These are phyloP conservation scores for Nitzschia palea DNA, from an alignment of 108 stramenopile genomes.

Conservation along the genomic window DNA sequence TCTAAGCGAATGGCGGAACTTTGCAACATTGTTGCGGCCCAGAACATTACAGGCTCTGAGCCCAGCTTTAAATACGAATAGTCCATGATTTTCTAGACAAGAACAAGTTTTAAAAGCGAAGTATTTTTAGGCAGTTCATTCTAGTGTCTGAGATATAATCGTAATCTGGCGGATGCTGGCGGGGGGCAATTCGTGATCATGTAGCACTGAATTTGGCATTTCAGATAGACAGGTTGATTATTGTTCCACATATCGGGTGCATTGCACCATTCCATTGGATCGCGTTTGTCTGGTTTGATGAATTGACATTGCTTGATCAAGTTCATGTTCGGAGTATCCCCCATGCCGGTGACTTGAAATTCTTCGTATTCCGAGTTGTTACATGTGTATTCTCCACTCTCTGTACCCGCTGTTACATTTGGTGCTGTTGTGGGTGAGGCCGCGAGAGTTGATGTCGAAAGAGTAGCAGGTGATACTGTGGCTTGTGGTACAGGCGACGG, in stretches of 20 bases:
- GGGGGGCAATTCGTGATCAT: slow-evolving; percentile 4
- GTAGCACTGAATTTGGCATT: slow-evolving; percentile 14
- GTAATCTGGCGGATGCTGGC: background rate
- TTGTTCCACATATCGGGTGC: background rate
- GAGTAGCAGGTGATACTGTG: no score
- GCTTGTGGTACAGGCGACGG: no score
- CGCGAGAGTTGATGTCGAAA: no score
- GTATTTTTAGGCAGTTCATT: no score
- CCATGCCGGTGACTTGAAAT: slow-evolving; percentile 9
- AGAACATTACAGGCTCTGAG: slow-evolving; percentile 69
- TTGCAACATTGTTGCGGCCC: slow-evolving; percentile 68
- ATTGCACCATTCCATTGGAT: slow-evolving; percentile 10
- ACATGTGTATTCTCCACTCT: no score
- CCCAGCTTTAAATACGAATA: slow-evolving; percentile 66
- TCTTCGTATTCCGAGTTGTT: background rate
- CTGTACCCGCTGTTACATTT: no score
- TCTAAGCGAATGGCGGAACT: slow-evolving; percentile 94
- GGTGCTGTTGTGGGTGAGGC: no score
- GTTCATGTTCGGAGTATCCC: background rate
- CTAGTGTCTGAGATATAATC: background rate
- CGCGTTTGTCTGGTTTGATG: slow-evolving; percentile 9
- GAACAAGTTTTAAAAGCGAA: no score
- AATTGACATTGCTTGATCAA: slow-evolving; percentile 8
- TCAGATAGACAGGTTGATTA: slow-evolving; percentile 11
- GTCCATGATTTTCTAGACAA: no score